Evolutionary conservation across 2,329 filamentous ascomycete genomes (phyloP).

Genomic region (Nannizziopsis arthrosporioides): DNA sequence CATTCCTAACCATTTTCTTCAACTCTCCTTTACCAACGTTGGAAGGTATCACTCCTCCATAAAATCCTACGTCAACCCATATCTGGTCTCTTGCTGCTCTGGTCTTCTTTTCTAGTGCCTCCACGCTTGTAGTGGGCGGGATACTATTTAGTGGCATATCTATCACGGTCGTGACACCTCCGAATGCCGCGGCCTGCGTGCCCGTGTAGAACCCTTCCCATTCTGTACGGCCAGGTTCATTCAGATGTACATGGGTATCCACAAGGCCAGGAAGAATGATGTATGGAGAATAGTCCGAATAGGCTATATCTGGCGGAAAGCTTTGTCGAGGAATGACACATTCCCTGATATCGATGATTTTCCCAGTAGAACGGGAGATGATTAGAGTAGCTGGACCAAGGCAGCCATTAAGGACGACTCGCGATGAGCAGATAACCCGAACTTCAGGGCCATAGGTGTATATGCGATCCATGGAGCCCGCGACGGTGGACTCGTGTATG

Average conservation of each 20-base stretch:
- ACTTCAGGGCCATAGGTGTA: slow-evolving; percentile 34
- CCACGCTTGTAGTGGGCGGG: slow-evolving; percentile 83
- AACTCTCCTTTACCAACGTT: slow-evolving; percentile 60
- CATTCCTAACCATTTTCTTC: slow-evolving; percentile 66
- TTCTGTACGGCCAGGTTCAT: slow-evolving; percentile 91
- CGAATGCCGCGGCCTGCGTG: slow-evolving; percentile 83
- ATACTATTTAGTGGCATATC: slow-evolving; percentile 98
- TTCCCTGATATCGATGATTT: slow-evolving; percentile 65
- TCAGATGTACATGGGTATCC: slow-evolving; percentile 93
- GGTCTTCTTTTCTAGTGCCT: slow-evolving; percentile 72
- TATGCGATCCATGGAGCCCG: too few relatives aligned
- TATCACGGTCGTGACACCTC: slow-evolving; percentile 89
- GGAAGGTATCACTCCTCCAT: slow-evolving; percentile 85
- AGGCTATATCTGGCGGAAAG: slow-evolving; percentile 61
- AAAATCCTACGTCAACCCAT: slow-evolving; percentile 98
- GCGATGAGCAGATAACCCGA: slow-evolving; percentile 69
- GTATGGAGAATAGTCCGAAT: slow-evolving; percentile 73
- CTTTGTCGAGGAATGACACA: slow-evolving; percentile 60
- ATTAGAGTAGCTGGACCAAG: slow-evolving; percentile 74
- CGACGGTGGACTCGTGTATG: too few relatives aligned
- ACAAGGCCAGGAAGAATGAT: slow-evolving; percentile 83
- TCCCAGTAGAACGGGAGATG: slow-evolving; percentile 66
- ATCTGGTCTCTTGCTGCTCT: slow-evolving; percentile 74
- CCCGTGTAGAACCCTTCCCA: slow-evolving; percentile 98
- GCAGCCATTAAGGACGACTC: slow-evolving; percentile 65